These are phyloP conservation scores for Whalleya microplaca DNA, from an alignment of 2,329 filamentous ascomycete genomes.

Conservation along the genomic window DNA sequence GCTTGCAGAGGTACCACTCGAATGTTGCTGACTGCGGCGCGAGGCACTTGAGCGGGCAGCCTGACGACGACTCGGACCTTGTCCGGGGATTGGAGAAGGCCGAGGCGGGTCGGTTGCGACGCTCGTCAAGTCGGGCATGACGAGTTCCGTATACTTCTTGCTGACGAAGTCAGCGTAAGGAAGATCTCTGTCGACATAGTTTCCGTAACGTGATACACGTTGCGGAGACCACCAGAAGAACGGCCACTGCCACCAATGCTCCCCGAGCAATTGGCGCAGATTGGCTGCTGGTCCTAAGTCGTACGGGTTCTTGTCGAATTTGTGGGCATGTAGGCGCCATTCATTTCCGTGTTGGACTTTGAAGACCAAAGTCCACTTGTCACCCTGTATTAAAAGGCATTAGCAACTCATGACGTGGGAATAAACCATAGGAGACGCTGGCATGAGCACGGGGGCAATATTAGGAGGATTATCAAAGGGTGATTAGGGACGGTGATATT, in stretches of 20 bases:
- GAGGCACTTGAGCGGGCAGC: conserved; percentile 7
- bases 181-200: conserved; percentile 19
- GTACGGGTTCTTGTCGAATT: conserved; percentile 14
- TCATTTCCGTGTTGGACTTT: conserved; percentile 8
- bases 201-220: conserved; percentile 22
- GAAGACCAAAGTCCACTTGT: conserved; percentile 10
- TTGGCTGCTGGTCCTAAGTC: conserved; percentile 17
- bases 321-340: conserved; percentile 2
- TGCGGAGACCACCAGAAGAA: conserved; percentile 22
- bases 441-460: too few species aligned
- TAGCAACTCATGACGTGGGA: too few species aligned
- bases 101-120: conserved; percentile 7
- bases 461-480: neutral
- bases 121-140: conserved; percentile 1
- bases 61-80: conserved; percentile 7
- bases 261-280: conserved; percentile 20
- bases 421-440: too few species aligned
- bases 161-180: conserved; percentile 16
- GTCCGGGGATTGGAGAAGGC: conserved; percentile 13
- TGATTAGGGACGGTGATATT: neutral
- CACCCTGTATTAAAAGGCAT: neutral
- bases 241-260: conserved; percentile 21
- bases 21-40: conserved; percentile 11
- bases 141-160: conserved; percentile 4
- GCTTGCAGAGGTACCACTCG: conserved; percentile 6